Base-by-base conservation (phyloP, 805 yeast species). In the Isabelozyma rhagii region DNA sequence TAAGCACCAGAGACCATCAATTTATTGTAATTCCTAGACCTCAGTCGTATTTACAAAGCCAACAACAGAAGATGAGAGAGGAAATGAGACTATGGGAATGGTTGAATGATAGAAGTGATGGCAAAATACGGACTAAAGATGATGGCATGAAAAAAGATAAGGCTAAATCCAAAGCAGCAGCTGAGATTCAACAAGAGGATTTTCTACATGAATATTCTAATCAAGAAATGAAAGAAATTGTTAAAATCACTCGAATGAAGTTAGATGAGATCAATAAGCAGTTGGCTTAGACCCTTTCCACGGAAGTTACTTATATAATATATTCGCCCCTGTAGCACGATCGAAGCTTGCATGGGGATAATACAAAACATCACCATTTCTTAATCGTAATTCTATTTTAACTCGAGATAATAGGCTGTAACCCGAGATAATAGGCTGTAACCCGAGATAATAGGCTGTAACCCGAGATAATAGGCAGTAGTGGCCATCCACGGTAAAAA, bases 11-110 rank as follows among this genome's bases (percentile, higher is more conserved):
- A 51, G 70, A 74, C 11, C 55, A 60, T 4, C 67, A 69, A 44
- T 76, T 66, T 55, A 59, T 69, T 48, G 63, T 73, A 40, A 66
- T 75, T 21, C 80, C 80, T n/a, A 65, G 73, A 27, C 56, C 72
- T 28, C 70, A 69, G 14, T 60, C 75, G 9, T 61, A 65, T 29
- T 63, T 71, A 39, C 49, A 58, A 41, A 46, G 57, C 43, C 49
- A 53, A 39, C 46, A 69, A 51, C 50, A 68, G 52, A 57, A 66
- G 15, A 57, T 70, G 51, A 71, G 74, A 48, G 79, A 82, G 51
- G 91, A 88, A 64, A 72, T 77, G 14, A 76, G 77, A 21, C 60
- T 88, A 42, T 88, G 94, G 94, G 77, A 81, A 43, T 88, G 96
- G 96, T 74, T 88, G 47, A 68, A 69, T 29, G 63, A 63, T 3